Evolutionary conservation across 805 yeast species (phyloP).

Genomic region (Wickerhamomyces alni): DNA sequence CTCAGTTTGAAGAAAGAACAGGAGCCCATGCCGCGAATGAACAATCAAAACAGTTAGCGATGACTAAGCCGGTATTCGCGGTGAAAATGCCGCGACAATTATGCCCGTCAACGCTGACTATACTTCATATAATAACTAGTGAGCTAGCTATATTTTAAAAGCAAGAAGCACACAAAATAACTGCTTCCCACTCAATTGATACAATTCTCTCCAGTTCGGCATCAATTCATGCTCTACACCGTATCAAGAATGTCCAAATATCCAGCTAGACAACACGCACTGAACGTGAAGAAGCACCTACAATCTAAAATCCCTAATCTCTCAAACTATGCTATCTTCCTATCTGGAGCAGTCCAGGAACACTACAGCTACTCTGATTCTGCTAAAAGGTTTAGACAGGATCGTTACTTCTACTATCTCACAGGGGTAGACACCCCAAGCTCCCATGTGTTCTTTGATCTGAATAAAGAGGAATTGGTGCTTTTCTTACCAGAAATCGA

Average conservation of each 20-base stretch:
- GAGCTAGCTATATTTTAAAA: too few relatives aligned
- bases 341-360: conserved; percentile 56
- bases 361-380: conserved; percentile 76
- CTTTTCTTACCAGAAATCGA: conserved; percentile 82
- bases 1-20: too few relatives aligned
- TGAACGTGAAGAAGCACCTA: conserved; percentile 40
- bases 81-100: too few relatives aligned
- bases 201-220: background rate
- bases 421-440: conserved; percentile 83
- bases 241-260: conserved; percentile 40
- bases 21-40: too few relatives aligned
- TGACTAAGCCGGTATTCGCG: too few relatives aligned
- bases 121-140: too few relatives aligned
- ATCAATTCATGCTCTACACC: background rate
- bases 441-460: conserved; percentile 55
- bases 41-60: too few relatives aligned
- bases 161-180: too few relatives aligned
- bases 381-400: conserved; percentile 74
- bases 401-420: conserved; percentile 83
- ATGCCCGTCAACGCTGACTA: too few relatives aligned
- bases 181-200: too few relatives aligned
- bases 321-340: conserved; percentile 38
- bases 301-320: conserved; percentile 17
- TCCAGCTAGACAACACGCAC: conserved; percentile 79
- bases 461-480: conserved; percentile 48